A percentile compares a stretch with the other conserved stretches of the same genome.
Conservation (phyloP, 345 rosid species). For the Corchorus olitorius region DNA sequence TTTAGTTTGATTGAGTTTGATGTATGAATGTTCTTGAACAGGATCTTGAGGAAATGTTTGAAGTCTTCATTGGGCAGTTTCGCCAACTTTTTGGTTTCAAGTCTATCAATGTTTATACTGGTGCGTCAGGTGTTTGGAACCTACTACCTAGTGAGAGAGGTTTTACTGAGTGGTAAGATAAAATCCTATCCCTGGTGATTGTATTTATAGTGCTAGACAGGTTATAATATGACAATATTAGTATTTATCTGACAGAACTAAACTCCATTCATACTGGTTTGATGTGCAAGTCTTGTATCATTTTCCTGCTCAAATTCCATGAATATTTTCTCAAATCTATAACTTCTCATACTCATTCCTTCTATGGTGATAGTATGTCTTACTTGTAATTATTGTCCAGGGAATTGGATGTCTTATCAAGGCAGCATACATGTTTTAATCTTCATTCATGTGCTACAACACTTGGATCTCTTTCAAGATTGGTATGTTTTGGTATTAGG, state of each 20-base stretch:
- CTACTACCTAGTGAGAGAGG: constrained; percentile 80
- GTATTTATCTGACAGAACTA: neutral
- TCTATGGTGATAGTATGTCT: neutral
- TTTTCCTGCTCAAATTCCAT: neutral
- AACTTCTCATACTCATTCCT: neutral
- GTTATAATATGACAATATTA: neutral
- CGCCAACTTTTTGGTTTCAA: constrained; percentile 86
- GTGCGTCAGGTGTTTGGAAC: constrained; percentile 58
- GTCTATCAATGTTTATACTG: constrained; percentile 54
- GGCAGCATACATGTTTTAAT: constrained; percentile 84
- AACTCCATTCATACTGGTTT: neutral
- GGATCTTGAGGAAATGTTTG: constrained; percentile 77
- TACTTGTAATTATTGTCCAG: constrained; percentile 40
- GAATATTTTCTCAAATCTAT: neutral
- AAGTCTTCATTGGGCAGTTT: constrained; percentile 90
- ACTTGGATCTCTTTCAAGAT: constrained; percentile 84
- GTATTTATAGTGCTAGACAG: neutral
- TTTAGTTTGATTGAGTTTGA: constrained; percentile 28
- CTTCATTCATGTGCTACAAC: constrained; percentile 90
- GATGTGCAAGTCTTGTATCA: neutral
- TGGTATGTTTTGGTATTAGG: constrained; percentile 50
- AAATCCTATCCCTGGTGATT: constrained; percentile 3
- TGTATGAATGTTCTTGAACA: constrained; percentile 39
- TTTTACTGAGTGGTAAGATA: constrained; percentile 81
- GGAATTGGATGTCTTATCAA: constrained; percentile 87